Conservation (phyloP, 2,329 filamentous ascomycete genomes). For the Lasiodiplodia hormozganensis region DNA sequence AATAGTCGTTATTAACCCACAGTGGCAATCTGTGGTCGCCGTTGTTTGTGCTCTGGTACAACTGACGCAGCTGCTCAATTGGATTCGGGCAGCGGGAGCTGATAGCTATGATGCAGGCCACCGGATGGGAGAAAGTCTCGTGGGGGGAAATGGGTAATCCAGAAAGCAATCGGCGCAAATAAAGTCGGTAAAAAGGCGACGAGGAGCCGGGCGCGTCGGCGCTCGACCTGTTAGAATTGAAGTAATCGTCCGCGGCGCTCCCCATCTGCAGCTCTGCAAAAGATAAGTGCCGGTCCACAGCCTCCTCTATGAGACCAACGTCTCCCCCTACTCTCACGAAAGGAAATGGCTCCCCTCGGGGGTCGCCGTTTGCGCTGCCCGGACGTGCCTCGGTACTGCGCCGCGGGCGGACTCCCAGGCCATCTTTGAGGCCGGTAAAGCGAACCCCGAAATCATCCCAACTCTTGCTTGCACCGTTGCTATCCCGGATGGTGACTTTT, state of each 20-base stretch:
- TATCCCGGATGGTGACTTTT: conserved; percentile 90
- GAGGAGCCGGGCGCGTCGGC: conserved; percentile 45
- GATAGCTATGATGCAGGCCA: conserved; percentile 92
- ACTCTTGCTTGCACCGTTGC: conserved; percentile 78
- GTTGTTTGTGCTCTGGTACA: conserved; percentile 85
- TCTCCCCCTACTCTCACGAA: conserved; percentile 55
- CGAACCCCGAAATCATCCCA: conserved; percentile 92
- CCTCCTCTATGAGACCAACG: conserved; percentile 76
- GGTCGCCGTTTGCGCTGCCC: conserved; percentile 34
- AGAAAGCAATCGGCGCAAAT: conserved; percentile 82
- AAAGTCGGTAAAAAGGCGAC: conserved; percentile 85
- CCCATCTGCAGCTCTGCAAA: conserved; percentile 68
- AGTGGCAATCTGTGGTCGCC: conserved; percentile 75
- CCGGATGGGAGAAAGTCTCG: conserved; percentile 93
- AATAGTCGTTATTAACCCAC: conserved; percentile 90
- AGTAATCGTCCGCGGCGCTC: conserved; percentile 45
- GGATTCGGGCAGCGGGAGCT: conserved; percentile 85
- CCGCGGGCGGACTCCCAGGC: conserved; percentile 49
- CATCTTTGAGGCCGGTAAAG: conserved; percentile 75
- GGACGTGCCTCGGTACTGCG: conserved; percentile 47
- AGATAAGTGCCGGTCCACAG: conserved; percentile 79
- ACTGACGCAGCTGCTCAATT: conserved; percentile 81
- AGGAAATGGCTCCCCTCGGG: conserved; percentile 34
- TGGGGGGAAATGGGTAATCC: conserved; percentile 79
- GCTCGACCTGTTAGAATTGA: conserved; percentile 48